Percentiles rank a stretch among this genome's conserved stretches.
Evolutionary conservation across 441 rosid genomes (phyloP).

Genomic region (Biscutella auriculata): DNA sequence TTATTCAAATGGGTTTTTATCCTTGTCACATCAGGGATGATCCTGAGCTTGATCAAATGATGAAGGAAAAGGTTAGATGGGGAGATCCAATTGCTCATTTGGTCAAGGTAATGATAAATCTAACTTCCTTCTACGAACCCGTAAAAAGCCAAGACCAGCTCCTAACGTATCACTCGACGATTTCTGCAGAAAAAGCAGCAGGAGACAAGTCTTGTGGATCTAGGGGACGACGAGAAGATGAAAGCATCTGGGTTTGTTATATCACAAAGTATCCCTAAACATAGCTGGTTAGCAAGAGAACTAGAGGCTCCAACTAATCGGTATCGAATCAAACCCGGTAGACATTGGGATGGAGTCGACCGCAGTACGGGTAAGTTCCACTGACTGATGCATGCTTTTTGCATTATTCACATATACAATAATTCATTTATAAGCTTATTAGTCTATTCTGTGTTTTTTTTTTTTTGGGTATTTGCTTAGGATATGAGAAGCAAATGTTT

Average conservation of each 20-base stretch:
- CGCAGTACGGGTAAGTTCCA: conserved; percentile 60
- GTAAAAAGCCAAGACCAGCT: too few relatives aligned
- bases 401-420: background rate
- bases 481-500: conserved; percentile 64
- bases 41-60: conserved; percentile 66
- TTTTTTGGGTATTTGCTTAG: conserved; percentile 24
- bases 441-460: background rate
- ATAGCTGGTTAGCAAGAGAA: conserved; percentile 79
- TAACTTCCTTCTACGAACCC: background rate
- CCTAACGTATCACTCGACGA: too few relatives aligned
- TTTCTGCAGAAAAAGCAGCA: conserved; percentile 48
- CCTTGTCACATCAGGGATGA: conserved; percentile 52
- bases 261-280: conserved; percentile 70
- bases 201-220: conserved; percentile 40
- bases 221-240: conserved; percentile 82
- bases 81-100: conserved; percentile 96
- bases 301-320: conserved; percentile 72
- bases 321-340: conserved; percentile 80
- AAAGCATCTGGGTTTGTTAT: conserved; percentile 76
- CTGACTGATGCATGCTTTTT: background rate
- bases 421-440: background rate
- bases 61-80: conserved; percentile 67
- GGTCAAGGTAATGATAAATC: conserved; percentile 46
- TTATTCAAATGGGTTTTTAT: background rate
- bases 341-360: conserved; percentile 97